Base-by-base conservation (phyloP, 768 basidiomycete species). In the Agrocybe praecox region DNA sequence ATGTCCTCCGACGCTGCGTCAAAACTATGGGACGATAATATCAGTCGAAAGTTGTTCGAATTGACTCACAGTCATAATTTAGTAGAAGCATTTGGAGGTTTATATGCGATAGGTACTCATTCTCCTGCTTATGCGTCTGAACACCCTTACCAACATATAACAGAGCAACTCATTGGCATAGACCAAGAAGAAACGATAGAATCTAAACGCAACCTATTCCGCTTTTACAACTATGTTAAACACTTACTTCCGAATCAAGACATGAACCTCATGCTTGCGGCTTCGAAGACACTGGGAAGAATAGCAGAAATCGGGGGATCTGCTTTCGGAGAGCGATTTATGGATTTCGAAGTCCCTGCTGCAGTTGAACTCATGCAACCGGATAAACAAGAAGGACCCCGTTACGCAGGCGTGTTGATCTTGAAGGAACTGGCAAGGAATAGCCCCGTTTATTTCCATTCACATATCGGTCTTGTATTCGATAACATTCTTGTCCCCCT, bases 371-470 rank as follows among this genome's bases (percentile, higher is more conserved):
- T 91, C 57, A 83, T 95, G 55, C 88, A 90, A 57, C 83, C 86
- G 50, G 91, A 91, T 71, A 87, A 87, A 59, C 82, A 84, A 58
- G 96, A 98, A 68, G 82, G 89, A 23, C 88, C 90, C 2, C 83
- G 96, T 53, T 96, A 97, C 72, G 94, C 94, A 0, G 96, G 95
- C 0, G 95, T 98, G 2, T 83, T 98, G 52, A 92, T 98, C 48
- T 73, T 98, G 36, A 96, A 96, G 73, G 96, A 97, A 72, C 80
- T 99, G 42, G 96, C 97, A 2, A 82, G 86, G 24, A 90, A 94
- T 71, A 95, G 90, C 60, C 90, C 93, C 0, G 85, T 80, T 7
- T 88, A 94, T 65, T 96, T 98, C 72, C 87, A 94, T 64, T 83
- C 91, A 1, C 90, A 94, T 72, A 94, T 98, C 19, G 82, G 83